A percentile compares a stretch with the other conserved stretches of the same genome.
Evolutionary conservation across 371 early-diverging fungal species (phyloP).

Genomic region (Catenaria anguillulae): DNA sequence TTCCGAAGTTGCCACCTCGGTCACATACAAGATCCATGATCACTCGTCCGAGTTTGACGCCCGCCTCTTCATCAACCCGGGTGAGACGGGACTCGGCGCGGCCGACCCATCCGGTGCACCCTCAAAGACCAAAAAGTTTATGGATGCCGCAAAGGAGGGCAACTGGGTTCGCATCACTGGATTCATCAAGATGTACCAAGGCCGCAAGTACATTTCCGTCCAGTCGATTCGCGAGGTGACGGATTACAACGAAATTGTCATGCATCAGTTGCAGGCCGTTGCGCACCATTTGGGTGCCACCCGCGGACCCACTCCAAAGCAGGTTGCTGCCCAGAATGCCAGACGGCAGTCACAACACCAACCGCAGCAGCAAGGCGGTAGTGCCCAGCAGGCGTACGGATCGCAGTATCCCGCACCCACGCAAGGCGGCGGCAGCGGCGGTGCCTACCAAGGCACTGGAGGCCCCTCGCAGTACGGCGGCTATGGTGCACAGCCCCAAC

Average conservation of each 20-base stretch:
- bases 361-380: too few species aligned
- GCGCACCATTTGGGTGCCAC: conserved; percentile 34
- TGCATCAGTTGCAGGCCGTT: conserved; percentile 49
- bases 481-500: too few species aligned
- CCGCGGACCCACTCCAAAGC: conserved; percentile 9
- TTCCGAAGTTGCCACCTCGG: conserved; percentile 31
- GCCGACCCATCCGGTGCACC: not conserved
- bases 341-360: too few species aligned
- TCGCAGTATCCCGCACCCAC: too few species aligned
- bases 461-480: too few species aligned
- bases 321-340: not conserved
- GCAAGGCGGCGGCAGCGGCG: too few species aligned
- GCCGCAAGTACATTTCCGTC: conserved; percentile 31
- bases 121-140: not conserved
- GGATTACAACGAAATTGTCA: conserved; percentile 57
- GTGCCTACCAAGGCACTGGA: too few species aligned
- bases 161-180: conserved; percentile 53
- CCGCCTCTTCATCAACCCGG: conserved; percentile 37
- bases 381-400: too few species aligned
- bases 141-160: conserved; percentile 22
- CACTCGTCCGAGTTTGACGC: conserved; percentile 59
- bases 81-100: conserved; percentile 11
- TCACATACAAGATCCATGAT: conserved; percentile 54
- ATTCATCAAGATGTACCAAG: conserved; percentile 40
- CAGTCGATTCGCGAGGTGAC: conserved; percentile 40